Base-by-base conservation (phyloP, 140 eudicot genomes). In the Ambrosia hybrid region DNA sequence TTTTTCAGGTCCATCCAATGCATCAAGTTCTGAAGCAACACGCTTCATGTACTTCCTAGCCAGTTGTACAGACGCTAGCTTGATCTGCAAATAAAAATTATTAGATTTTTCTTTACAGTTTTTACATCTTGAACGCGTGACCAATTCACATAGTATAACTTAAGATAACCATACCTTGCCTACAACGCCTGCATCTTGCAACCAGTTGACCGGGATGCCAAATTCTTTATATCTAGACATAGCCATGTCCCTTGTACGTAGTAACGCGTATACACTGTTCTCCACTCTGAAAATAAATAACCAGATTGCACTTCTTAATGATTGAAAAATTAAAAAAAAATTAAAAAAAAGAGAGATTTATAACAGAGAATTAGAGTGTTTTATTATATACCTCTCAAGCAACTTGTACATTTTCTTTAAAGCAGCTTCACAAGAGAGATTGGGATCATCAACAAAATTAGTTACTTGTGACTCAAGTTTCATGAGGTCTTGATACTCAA, bases 31-130 rank as follows among this genome's bases (percentile, higher is more conserved):
- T 43, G 87, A 73, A 70, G 97, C 91, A 73, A 94, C 99, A 9
- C 97, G 95, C 68, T 90, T 94, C 99, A 94, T 94, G 90, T 94
- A 94, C 67, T 90, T 88, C 69, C 89, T 78, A 10, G 97, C 99
- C 66, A 94, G 58, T 74, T 90, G 99, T 14, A 94, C 99, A 15
- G 97, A 94, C 9, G 96, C 86, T n/a, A 94, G 94, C 79, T 94
- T 94, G 83, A 94, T 94, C 97, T 94, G 90, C 73, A 80, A 36
- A 73, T 5, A 57, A 53, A 69, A 70, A 7, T 6, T 13, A 52
- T n/a, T 65, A 64, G 30, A 21, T 21, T 43, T n/a, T 53, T 70
- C 4, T 34, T 34, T 30, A n/a, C 10, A 11, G n/a, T n/a, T n/a
- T n/a, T n/a, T n/a, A n/a, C n/a, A n/a, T n/a, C n/a, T n/a, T n/a